Evolutionary conservation across 352 stramenopile genomes (phyloP), one percentile per base, ranked within the genome.

Genomic region (Peronospora destructor): DNA sequence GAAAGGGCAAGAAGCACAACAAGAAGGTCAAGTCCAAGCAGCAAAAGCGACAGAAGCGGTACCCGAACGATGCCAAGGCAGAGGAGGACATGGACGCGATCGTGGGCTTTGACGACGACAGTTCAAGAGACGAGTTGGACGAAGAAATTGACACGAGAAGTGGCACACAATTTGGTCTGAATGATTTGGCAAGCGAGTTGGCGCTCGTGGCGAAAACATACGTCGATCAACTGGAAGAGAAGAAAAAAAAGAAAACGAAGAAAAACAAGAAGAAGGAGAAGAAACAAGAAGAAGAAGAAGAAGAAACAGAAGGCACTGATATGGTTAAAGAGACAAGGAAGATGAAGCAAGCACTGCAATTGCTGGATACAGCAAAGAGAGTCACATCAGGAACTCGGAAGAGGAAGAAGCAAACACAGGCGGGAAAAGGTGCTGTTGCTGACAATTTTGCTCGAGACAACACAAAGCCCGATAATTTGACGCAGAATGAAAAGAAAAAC

Each of bases 141-240:
- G 47, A 44, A 0, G 47, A 66, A 0, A 38, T 64, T 0, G 63
- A 68, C 25, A 53, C 52, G 8, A 66, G 65, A 12, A 57, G 56
- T 13, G 60, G 52, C 4, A 48, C 59, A 12, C 57, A 59, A 10
- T 81, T 76, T 49, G 61, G 77, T 4, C 34, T 81, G 35, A 40
- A 77, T 8, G 61, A 77, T 39, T 19, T 75, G 4, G 61, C 71
- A 45, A 64, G 42, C n/a, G 67, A 76, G 14, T 29, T 75, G 41
- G 63, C 49, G 16, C 45, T 76, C 2, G 54, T 64, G 21, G 66
- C 61, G 9, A 45, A 28, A 14, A 16, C 48, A 36, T 32, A 32
- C 37, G 25, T 13, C 28, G n/a, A 8, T 6, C 28, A 57, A 36
- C 14, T 4, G n/a, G 37, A 61, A 17, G 61, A 56, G 35, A 57